Conservation (phyloP, 2,329 filamentous ascomycete species). For the Neonectria hederae region DNA sequence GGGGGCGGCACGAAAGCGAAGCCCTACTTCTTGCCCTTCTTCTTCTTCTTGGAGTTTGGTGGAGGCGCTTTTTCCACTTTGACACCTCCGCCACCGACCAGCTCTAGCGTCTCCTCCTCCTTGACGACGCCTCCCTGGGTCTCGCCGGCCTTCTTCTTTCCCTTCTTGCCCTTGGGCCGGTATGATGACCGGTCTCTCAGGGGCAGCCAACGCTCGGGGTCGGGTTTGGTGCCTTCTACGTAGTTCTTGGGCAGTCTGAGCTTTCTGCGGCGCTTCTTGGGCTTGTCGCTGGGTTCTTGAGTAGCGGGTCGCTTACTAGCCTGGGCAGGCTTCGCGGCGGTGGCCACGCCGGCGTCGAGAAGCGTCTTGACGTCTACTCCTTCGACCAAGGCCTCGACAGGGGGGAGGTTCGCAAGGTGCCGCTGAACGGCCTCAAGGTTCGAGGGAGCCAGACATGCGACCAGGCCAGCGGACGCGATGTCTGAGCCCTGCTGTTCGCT, state of each 20-base stretch:
- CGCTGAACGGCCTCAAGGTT: constrained; percentile 65
- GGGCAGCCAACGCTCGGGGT: constrained; percentile 93
- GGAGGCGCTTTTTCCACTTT: constrained; percentile 69
- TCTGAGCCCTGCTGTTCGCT: constrained; percentile 72
- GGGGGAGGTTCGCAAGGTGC: constrained; percentile 66
- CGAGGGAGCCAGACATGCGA: constrained; percentile 78
- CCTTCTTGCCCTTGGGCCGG: constrained; percentile 90
- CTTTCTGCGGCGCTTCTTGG: constrained; percentile 66
- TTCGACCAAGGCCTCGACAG: constrained; percentile 68
- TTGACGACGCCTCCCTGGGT: constrained; percentile 87
- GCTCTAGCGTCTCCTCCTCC: constrained; percentile 74
- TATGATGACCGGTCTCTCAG: constrained; percentile 89
- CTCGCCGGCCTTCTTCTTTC: constrained; percentile 81
- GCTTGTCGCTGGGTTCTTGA: constrained; percentile 50
- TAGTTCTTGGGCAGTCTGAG: constrained; percentile 76
- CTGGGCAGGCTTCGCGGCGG: constrained; percentile 50
- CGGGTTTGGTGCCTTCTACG: constrained; percentile 80
- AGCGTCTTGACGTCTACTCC: constrained; percentile 70
- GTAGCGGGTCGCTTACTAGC: constrained; percentile 60
- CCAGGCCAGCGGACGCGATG: constrained; percentile 80
- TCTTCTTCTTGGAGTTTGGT: constrained; percentile 58
- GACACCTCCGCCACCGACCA: constrained; percentile 71
- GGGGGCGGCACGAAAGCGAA: background rate
- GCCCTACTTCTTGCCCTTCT: constrained; percentile 62
- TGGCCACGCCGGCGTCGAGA: constrained; percentile 70